phyloP scores from a whole-genome alignment of 129 eudicot genomes.

The Flaveria trinervia region DNA sequence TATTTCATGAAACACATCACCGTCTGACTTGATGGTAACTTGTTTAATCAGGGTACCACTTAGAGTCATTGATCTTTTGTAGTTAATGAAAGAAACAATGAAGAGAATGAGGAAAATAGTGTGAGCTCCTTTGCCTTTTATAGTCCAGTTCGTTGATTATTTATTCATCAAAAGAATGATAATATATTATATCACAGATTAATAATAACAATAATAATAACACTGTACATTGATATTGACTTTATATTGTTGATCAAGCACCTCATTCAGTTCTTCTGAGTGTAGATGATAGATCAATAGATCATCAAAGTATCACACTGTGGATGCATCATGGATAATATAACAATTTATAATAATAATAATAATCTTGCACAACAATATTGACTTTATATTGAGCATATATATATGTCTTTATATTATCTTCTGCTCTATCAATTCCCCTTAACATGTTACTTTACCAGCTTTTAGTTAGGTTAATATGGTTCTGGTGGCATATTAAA shows the following conservation, averaged over 20 bases:
- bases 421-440: neutral
- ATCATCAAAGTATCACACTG: neutral
- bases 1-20: conserved; percentile 47
- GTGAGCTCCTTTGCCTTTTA: neutral
- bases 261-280: neutral
- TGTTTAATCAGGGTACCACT: conserved; percentile 29
- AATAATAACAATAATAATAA: neutral
- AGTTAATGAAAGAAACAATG: neutral
- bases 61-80: neutral
- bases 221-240: neutral
- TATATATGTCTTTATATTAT: neutral
- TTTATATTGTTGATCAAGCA: neutral
- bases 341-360: neutral
- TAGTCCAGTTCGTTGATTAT: neutral
- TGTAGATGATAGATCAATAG: neutral
- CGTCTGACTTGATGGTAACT: conserved; percentile 39
- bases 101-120: neutral
- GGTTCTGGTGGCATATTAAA: neutral
- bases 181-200: neutral
- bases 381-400: neutral
- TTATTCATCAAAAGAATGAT: neutral
- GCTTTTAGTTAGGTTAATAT: neutral
- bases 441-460: neutral
- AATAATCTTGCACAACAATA: neutral
- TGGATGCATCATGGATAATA: neutral